Conservation (phyloP, 2,329 filamentous ascomycete species). For the Phyllosticta citriasiana region DNA sequence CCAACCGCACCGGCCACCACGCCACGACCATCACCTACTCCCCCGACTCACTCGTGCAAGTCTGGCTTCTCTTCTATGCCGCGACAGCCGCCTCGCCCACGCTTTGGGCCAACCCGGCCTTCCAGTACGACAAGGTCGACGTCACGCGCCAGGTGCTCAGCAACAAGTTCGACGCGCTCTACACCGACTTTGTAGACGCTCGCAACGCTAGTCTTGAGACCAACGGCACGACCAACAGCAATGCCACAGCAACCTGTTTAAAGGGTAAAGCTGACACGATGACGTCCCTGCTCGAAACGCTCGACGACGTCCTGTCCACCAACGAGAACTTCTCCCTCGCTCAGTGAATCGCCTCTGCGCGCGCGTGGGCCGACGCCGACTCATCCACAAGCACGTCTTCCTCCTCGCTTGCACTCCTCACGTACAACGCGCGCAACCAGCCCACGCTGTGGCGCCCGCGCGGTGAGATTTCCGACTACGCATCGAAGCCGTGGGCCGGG, state of each 20-base stretch:
- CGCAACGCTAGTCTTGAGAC: slow-evolving; percentile 15
- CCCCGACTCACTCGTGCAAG: slow-evolving; percentile 27
- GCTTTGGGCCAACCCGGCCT: slow-evolving; percentile 35
- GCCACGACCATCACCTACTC: slow-evolving; percentile 35
- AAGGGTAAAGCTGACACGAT: neutral
- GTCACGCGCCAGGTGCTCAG: slow-evolving; percentile 39
- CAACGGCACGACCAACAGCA: slow-evolving; percentile 15
- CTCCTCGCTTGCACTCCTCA: neutral
- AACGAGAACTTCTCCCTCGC: slow-evolving; percentile 34
- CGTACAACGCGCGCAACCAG: slow-evolving; percentile 40
- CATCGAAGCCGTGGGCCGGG: slow-evolving; percentile 40
- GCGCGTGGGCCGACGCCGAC: slow-evolving; percentile 17
- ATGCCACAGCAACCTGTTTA: slow-evolving; percentile 23
- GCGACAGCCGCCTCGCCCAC: slow-evolving; percentile 22
- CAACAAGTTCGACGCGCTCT: slow-evolving; percentile 36
- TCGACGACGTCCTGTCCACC: slow-evolving; percentile 35
- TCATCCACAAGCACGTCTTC: neutral
- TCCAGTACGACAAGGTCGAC: slow-evolving; percentile 40
- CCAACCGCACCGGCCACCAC: slow-evolving; percentile 30
- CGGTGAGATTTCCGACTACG: slow-evolving; percentile 42
- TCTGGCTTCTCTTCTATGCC: slow-evolving; percentile 31
- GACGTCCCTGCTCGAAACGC: slow-evolving; percentile 21
- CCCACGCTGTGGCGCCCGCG: slow-evolving; percentile 42
- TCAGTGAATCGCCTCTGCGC: slow-evolving; percentile 33
- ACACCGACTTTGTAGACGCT: slow-evolving; percentile 27